Conservation (phyloP, 805 yeast genomes). For the Ogataea angusta region DNA sequence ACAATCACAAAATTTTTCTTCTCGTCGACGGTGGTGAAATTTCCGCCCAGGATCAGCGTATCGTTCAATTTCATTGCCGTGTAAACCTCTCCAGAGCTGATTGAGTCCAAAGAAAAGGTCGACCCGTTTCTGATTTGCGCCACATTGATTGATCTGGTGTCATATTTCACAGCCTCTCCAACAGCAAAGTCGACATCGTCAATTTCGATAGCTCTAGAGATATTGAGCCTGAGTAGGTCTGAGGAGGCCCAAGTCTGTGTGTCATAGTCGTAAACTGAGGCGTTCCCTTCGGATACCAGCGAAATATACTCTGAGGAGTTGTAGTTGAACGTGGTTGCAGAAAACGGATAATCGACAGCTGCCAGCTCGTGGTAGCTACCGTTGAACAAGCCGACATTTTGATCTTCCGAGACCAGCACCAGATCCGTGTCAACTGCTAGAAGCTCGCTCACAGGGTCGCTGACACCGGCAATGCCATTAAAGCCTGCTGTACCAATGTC, state of each 20-base stretch:
- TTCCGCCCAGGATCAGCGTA: slow-evolving; percentile 58
- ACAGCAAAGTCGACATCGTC: slow-evolving; percentile 17
- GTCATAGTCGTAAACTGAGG: slow-evolving; percentile 18
- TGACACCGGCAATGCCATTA: slow-evolving; percentile 1
- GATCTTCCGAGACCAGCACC: slow-evolving; percentile 40
- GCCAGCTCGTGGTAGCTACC: slow-evolving; percentile 36
- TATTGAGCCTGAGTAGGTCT: slow-evolving; percentile 31
- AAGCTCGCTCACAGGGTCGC: slow-evolving; percentile 37
- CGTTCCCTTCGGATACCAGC: slow-evolving; percentile 31
- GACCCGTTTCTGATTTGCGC: slow-evolving; percentile 3
- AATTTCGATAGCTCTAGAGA: slow-evolving; percentile 24
- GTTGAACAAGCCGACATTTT: slow-evolving; percentile 29
- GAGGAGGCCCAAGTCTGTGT: slow-evolving; percentile 35
- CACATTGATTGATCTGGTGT: slow-evolving; percentile 16
- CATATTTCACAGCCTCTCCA: slow-evolving; percentile 23
- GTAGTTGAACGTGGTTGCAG: slow-evolving; percentile 28
- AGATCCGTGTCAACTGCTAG: slow-evolving; percentile 33
- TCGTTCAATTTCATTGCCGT: slow-evolving; percentile 42
- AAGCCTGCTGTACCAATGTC: slow-evolving; percentile 15
- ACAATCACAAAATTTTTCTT: slow-evolving; percentile 24
- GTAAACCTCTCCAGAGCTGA: slow-evolving; percentile 17
- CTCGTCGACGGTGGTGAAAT: slow-evolving; percentile 34
- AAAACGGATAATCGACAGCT: slow-evolving; percentile 31
- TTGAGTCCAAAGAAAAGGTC: neutral
- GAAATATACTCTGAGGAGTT: slow-evolving; percentile 40